Evolutionary conservation across 176 grass and related monocot genomes (phyloP).

Genomic region (Poa pratensis): DNA sequence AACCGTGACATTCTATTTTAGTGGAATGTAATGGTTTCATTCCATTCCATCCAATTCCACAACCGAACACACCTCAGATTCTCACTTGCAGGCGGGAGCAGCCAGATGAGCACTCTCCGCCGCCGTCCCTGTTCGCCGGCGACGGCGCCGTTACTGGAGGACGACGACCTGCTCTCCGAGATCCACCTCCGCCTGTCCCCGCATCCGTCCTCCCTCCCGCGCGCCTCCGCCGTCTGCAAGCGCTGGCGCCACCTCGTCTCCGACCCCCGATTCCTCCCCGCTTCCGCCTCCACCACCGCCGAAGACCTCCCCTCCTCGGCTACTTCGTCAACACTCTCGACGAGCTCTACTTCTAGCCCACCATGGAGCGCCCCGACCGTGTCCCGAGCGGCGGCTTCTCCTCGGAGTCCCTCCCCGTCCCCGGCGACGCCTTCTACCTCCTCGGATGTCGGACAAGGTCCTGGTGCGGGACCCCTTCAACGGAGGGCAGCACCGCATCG

Average conservation of each 20-base stretch:
- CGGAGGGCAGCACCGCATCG: neutral
- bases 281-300: constrained; percentile 19
- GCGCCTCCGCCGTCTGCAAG: too few relatives aligned
- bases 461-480: neutral
- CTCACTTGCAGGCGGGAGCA: too few relatives aligned
- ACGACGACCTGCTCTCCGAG: constrained; percentile 3
- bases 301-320: constrained; percentile 7
- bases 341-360: neutral
- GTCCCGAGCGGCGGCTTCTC: neutral
- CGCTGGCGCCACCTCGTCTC: constrained; percentile 11
- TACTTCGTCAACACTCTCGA: neutral
- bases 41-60: too few relatives aligned
- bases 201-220: constrained; percentile 8
- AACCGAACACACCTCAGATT: too few relatives aligned
- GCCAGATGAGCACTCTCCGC: neutral
- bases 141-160: neutral
- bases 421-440: neutral
- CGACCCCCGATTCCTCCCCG: too few relatives aligned
- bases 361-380: neutral
- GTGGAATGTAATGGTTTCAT: too few relatives aligned
- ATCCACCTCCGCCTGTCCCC: neutral
- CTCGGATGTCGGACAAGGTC: neutral
- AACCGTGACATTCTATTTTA: too few relatives aligned
- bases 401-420: too few relatives aligned
- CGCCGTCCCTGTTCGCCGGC: neutral